Evolutionary conservation across 352 stramenopile genomes (phyloP), one percentile per base, ranked within the genome.

Genomic region (Thraustochytrium sp.): DNA sequence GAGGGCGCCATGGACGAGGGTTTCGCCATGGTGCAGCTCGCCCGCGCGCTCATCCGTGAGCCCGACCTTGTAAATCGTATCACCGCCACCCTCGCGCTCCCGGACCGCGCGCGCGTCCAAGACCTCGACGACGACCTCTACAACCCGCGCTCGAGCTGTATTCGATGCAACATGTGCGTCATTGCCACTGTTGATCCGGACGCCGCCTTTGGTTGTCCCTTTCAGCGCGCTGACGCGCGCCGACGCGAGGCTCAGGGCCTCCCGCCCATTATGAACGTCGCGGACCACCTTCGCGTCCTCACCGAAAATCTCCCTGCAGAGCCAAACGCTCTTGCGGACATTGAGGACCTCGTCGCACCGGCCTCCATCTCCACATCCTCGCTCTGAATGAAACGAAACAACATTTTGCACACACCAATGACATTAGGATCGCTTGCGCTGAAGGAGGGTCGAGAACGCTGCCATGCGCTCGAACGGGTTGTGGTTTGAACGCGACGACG

Each of bases 1-100:
- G 65, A 77, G 37, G 65, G 65, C 26, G 65, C 65, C 49, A 62
- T 77, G 65, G 65, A 77, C 16, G 65, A 77, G 64, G 65, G 65
- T 16, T 77, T 77, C 34, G 49, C 18, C 9, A 34, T 77, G 21
- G 65, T 77, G 18, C 65, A 77, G 31, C 29, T 77, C 23, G 65
- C 65, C 1, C 65, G 65, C 8, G 42, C n/a, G n/a, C 65, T 77
- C 11, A 77, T 77, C 31, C 40, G 65, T 23, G 65, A 77, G 49
- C 65, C 65, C 16, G 65, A 77, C 31, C 49, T 77, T 68, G 46
- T 77, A 5, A 77, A 77, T 26, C 42, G 49, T 34, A 62, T 77
- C 42, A 31, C 21, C 16, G 65, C 65, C 34, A 13, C 49, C 18
- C 65, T 77, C 11, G 18, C 13, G 13, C 4, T 77, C 13, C 23